These are phyloP conservation scores for Nakataea oryzae DNA, from an alignment of 2,329 filamentous ascomycete genomes.

Conservation along the genomic window DNA sequence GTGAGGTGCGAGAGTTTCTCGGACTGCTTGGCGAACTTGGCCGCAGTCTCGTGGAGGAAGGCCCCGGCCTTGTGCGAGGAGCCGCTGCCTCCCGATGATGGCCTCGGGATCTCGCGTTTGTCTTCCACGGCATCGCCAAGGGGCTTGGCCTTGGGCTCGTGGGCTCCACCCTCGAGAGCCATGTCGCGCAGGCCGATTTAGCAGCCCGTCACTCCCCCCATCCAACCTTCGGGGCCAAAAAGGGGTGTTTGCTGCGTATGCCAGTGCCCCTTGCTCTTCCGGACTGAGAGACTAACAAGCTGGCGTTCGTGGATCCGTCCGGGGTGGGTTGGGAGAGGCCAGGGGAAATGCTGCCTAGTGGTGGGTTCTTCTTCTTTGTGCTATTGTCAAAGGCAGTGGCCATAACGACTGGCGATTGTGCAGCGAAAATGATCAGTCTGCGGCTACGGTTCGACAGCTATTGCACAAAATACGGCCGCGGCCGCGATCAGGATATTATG, in stretches of 20 bases:
- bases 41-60: conserved; percentile 22
- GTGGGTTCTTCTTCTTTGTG: no score
- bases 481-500: neutral
- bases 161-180: neutral
- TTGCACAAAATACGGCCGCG: neutral
- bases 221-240: neutral
- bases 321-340: neutral
- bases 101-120: neutral
- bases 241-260: neutral
- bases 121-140: neutral
- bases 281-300: neutral
- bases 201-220: neutral
- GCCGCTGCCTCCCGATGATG: neutral
- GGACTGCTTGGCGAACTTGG: conserved; percentile 52
- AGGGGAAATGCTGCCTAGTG: neutral
- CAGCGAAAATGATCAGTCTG: neutral
- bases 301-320: neutral
- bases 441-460: neutral
- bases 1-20: conserved; percentile 39
- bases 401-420: neutral
- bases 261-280: neutral
- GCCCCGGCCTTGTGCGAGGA: neutral
- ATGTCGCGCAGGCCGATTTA: neutral
- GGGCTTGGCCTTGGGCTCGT: neutral
- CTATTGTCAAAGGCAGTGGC: neutral